phyloP scores from a whole-genome alignment of 495 filamentous ascomycete genomes.

The Trichoderma erinaceum region DNA sequence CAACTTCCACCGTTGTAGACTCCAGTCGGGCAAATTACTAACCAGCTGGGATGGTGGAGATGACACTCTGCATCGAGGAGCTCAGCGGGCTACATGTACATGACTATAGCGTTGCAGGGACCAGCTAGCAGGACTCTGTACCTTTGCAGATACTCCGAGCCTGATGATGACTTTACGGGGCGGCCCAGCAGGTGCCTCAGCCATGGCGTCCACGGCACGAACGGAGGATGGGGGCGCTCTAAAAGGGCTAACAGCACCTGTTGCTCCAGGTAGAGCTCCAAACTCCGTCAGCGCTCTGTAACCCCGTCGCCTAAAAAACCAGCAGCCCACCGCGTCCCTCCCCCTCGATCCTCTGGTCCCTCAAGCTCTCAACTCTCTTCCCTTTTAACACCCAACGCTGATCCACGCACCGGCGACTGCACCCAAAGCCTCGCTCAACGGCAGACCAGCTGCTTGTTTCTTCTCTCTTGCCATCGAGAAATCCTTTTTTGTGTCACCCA shows the following conservation, averaged over 20 bases:
- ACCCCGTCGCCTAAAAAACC: constrained; percentile 11
- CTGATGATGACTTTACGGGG: neutral
- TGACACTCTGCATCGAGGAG: neutral
- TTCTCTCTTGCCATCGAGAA: neutral
- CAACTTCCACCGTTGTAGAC: neutral
- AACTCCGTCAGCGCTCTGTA: constrained; percentile 9
- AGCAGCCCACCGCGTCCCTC: constrained; percentile 8
- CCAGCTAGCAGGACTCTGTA: too few species aligned
- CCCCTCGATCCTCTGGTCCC: constrained; percentile 1
- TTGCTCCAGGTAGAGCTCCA: neutral
- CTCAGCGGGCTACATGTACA: neutral
- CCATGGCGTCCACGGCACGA: neutral
- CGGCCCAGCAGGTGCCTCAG: neutral
- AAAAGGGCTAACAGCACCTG: constrained; percentile 1
- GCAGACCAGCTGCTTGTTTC: neutral
- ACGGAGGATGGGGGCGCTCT: constrained; percentile 8
- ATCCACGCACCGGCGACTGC: neutral
- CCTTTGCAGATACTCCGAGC: neutral
- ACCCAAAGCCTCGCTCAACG: neutral
- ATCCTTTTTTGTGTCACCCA: neutral
- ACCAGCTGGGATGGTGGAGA: neutral
- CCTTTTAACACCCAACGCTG: neutral
- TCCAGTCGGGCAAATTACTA: constrained; percentile 8
- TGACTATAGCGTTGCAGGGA: neutral
- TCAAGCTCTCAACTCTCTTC: constrained; percentile 4